phyloP scores from a whole-genome alignment of 768 basidiomycete species.

The Chalciporus piperatus region DNA sequence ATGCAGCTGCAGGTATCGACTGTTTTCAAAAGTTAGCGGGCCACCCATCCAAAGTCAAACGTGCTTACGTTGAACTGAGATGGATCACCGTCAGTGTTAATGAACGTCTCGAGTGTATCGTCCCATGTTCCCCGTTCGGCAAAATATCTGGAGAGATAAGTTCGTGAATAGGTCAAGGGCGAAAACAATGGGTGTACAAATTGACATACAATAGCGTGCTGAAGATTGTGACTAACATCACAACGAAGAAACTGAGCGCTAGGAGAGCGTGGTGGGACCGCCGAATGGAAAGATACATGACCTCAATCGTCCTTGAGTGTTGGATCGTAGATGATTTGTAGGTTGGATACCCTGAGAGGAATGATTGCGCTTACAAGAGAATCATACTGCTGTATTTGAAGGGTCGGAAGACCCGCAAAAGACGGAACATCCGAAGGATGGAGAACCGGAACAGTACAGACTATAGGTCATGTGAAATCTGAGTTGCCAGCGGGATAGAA shows the following conservation, averaged over 20 bases:
- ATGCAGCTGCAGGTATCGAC: conserved; percentile 74
- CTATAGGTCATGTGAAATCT: conserved; percentile 34
- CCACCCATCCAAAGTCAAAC: not conserved
- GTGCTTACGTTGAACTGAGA: conserved; percentile 67
- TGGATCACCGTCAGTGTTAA: conserved; percentile 82
- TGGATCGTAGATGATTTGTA: too few relatives aligned
- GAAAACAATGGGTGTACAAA: not conserved
- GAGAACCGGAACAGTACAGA: conserved; percentile 88
- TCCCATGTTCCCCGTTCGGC: conserved; percentile 92
- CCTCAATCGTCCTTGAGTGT: conserved; percentile 70
- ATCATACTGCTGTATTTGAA: conserved; percentile 84
- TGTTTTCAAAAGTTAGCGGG: conserved; percentile 19
- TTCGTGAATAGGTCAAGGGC: not conserved
- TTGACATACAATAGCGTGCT: conserved; percentile 72
- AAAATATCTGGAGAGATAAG: conserved; percentile 59
- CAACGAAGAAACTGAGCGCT: conserved; percentile 84
- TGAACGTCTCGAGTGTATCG: conserved; percentile 69
- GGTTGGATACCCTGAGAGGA: conserved; percentile 1
- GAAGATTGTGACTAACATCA: conserved; percentile 84
- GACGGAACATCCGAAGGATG: conserved; percentile 85
- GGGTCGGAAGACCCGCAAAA: conserved; percentile 85
- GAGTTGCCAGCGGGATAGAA: not conserved
- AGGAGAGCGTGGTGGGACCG: conserved; percentile 84
- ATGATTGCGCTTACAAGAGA: conserved; percentile 55
- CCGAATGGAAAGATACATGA: conserved; percentile 87